Percentiles rank a stretch among this genome's conserved stretches.
Conservation (phyloP, 169 alveolate species). For the Eimeria sp. region DNA sequence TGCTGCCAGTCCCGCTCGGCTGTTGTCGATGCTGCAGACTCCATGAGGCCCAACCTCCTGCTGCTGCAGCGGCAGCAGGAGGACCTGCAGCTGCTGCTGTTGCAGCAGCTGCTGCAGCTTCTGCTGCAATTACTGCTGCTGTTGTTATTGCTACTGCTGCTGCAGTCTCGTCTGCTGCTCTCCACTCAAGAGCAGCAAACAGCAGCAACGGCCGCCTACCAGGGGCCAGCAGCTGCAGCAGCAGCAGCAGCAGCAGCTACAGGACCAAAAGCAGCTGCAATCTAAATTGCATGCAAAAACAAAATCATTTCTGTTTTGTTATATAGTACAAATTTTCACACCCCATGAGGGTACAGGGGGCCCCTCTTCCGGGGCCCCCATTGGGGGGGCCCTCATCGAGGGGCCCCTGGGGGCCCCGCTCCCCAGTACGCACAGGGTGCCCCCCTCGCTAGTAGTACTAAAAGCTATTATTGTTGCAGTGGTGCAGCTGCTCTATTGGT, state of each 20-base stretch:
- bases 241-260: not conserved
- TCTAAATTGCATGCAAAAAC: not conserved
- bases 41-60: slow-evolving; percentile 18
- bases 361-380: not conserved
- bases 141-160: not conserved
- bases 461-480: not conserved
- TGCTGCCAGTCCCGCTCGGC: slow-evolving; percentile 30
- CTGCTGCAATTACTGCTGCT: not conserved
- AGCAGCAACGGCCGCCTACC: not conserved
- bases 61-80: not conserved
- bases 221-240: not conserved
- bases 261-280: not conserved
- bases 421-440: not conserved
- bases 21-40: not conserved
- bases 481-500: not conserved
- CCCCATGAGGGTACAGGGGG: not conserved
- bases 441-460: not conserved
- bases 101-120: not conserved
- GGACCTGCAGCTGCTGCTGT: slow-evolving; percentile 2
- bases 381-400: not conserved
- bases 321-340: no score
- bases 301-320: no score
- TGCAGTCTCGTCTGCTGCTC: not conserved
- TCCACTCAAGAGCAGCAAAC: not conserved
- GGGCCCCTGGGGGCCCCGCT: slow-evolving; percentile 30